A percentile compares a stretch with the other conserved stretches of the same genome.
phyloP scores from a whole-genome alignment of 345 rosid species.

The Pistacia atlantica region DNA sequence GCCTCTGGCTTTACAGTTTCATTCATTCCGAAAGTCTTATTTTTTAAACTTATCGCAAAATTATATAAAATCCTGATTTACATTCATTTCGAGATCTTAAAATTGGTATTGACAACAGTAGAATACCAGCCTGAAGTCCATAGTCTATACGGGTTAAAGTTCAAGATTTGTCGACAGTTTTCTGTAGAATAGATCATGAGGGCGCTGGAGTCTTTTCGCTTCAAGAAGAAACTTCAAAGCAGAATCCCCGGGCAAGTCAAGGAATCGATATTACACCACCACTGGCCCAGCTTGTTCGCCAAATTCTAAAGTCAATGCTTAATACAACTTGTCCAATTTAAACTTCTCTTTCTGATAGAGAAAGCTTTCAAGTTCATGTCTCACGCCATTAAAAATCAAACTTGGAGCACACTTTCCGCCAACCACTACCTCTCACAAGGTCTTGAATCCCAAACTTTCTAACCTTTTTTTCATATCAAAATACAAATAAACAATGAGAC shows the following conservation, averaged over 20 bases:
- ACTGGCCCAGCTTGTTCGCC: too few relatives aligned
- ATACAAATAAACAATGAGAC: conserved; percentile 12
- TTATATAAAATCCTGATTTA: neutral
- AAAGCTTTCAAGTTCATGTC: neutral
- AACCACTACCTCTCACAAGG: neutral
- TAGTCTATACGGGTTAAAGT: neutral
- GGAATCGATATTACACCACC: neutral
- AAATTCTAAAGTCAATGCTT: conserved; percentile 11
- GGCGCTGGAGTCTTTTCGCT: neutral
- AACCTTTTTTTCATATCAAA: neutral
- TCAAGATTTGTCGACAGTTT: neutral
- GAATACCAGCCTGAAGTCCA: too few relatives aligned
- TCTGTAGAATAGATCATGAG: neutral
- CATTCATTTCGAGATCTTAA: neutral
- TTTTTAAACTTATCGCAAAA: too few relatives aligned
- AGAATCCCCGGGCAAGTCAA: conserved; percentile 16
- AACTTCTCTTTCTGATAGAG: neutral
- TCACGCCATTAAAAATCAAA: neutral
- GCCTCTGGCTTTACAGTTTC: too few relatives aligned
- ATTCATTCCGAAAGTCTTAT: too few relatives aligned
- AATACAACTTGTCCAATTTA: neutral
- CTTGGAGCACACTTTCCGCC: conserved; percentile 5
- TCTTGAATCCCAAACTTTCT: conserved; percentile 3
- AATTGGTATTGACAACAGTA: neutral
- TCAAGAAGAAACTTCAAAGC: conserved; percentile 7